Conservation (phyloP, 805 yeast species). For the Scheffersomyces amazonensis region DNA sequence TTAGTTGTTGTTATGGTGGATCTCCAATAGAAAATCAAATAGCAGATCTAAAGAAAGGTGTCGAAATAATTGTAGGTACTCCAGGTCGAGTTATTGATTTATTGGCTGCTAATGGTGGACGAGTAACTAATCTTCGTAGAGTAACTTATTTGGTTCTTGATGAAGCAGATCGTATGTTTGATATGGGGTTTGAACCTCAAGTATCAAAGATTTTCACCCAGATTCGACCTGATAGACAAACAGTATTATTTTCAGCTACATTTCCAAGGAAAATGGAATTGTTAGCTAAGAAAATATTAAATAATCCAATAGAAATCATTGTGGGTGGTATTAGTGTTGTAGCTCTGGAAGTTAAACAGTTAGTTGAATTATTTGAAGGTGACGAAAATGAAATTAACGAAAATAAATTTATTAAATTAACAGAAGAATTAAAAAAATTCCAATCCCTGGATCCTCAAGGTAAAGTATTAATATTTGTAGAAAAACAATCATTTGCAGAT, state of each 20-base stretch:
- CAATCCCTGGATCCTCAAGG: slow-evolving; percentile 27
- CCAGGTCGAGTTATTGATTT: slow-evolving; percentile 94
- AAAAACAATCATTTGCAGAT: slow-evolving; percentile 87
- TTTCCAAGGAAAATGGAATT: slow-evolving; percentile 78
- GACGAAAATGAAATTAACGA: slow-evolving; percentile 22
- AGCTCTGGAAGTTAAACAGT: slow-evolving; percentile 75
- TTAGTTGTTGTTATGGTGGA: slow-evolving; percentile 90
- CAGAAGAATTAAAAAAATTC: slow-evolving; percentile 53
- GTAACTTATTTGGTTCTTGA: slow-evolving; percentile 85
- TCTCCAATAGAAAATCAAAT: slow-evolving; percentile 80
- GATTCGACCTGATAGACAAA: slow-evolving; percentile 82
- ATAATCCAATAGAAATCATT: slow-evolving; percentile 67
- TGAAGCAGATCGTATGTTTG: slow-evolving; percentile 96
- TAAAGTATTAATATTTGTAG: slow-evolving; percentile 79
- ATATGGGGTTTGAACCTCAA: slow-evolving; percentile 96
- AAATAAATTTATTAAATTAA: slow-evolving; percentile 51
- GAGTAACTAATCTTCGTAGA: slow-evolving; percentile 62
- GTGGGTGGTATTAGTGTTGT: slow-evolving; percentile 82
- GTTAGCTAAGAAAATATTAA: slow-evolving; percentile 64
- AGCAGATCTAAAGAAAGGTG: slow-evolving; percentile 71
- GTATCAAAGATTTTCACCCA: slow-evolving; percentile 75
- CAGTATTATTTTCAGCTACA: slow-evolving; percentile 91
- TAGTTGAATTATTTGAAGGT: slow-evolving; percentile 58
- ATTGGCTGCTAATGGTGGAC: slow-evolving; percentile 77
- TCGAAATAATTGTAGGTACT: slow-evolving; percentile 83